These are phyloP conservation scores for Leccinum ochraceum DNA, from an alignment of 768 basidiomycete genomes.

Conservation along the genomic window DNA sequence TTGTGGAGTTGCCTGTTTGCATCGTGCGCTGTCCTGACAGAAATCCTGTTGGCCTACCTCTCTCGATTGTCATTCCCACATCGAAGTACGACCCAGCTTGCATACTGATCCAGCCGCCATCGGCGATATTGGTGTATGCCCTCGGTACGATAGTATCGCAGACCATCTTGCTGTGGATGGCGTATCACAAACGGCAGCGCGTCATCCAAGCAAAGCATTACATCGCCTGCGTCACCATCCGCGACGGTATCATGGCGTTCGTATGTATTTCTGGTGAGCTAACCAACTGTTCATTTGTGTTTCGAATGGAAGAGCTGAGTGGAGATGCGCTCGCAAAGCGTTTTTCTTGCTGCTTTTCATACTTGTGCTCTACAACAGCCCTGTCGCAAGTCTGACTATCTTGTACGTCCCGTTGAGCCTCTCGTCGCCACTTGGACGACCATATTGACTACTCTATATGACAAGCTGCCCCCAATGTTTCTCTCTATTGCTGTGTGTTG, in stretches of 20 bases:
- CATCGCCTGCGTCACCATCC: slow-evolving; percentile 24
- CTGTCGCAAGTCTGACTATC: slow-evolving; percentile 6
- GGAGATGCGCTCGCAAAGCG: slow-evolving; percentile 2
- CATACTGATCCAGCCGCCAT: slow-evolving; percentile 2
- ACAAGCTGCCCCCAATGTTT: slow-evolving; percentile 20
- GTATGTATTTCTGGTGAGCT: neutral
- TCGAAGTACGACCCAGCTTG: slow-evolving; percentile 19
- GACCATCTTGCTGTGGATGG: slow-evolving; percentile 20
- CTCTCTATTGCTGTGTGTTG: slow-evolving; percentile 20
- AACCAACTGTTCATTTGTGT: neutral
- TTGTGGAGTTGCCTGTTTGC: slow-evolving; percentile 1
- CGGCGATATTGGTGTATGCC: slow-evolving; percentile 7
- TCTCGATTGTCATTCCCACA: slow-evolving; percentile 3
- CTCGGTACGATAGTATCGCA: slow-evolving; percentile 14
- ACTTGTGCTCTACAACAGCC: neutral
- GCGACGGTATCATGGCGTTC: slow-evolving; percentile 16
- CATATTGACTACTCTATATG: neutral
- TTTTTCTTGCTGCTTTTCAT: slow-evolving; percentile 16
- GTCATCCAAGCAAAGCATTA: neutral
- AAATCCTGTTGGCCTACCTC: slow-evolving; percentile 10
- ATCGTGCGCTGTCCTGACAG: slow-evolving; percentile 11
- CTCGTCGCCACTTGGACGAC: neutral
- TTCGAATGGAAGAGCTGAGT: neutral
- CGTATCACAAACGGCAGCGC: slow-evolving; percentile 15
- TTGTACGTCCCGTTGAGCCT: slow-evolving; percentile 9